Evolutionary conservation across 805 yeast species (phyloP).

Genomic region (Kluyveromyces siamensis): DNA sequence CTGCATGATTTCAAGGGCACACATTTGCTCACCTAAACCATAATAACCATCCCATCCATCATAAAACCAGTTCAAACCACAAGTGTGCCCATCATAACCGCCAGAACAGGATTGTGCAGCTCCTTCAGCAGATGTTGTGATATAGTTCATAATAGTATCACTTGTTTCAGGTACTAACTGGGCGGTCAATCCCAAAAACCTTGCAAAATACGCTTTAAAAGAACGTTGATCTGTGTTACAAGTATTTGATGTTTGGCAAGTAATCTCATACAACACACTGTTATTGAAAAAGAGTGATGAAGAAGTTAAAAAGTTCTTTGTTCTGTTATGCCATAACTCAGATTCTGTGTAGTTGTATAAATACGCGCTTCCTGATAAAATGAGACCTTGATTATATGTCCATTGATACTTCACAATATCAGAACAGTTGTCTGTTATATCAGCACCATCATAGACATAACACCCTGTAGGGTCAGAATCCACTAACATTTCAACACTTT

Average conservation of each 20-base stretch:
- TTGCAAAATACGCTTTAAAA: slow-evolving; percentile 60
- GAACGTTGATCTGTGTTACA: slow-evolving; percentile 75
- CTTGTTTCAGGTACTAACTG: slow-evolving; percentile 42
- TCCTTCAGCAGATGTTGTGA: slow-evolving; percentile 47
- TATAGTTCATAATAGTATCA: slow-evolving; percentile 33
- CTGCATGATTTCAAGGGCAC: slow-evolving; percentile 57
- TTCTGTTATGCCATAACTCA: slow-evolving; percentile 40
- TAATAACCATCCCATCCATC: slow-evolving; percentile 53
- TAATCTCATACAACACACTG: slow-evolving; percentile 49
- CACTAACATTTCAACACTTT: slow-evolving; percentile 36
- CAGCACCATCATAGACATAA: slow-evolving; percentile 68
- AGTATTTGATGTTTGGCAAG: slow-evolving; percentile 42
- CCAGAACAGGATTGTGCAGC: slow-evolving; percentile 69
- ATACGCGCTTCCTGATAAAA: slow-evolving; percentile 62
- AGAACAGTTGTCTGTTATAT: slow-evolving; percentile 50
- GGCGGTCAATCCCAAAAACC: slow-evolving; percentile 53
- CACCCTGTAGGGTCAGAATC: slow-evolving; percentile 41
- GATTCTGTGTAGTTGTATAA: slow-evolving; percentile 50
- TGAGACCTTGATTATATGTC: slow-evolving; percentile 64
- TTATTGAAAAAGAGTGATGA: slow-evolving; percentile 37
- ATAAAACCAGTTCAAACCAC: slow-evolving; percentile 61
- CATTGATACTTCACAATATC: slow-evolving; percentile 45
- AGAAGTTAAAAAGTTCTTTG: slow-evolving; percentile 38
- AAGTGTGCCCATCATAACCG: slow-evolving; percentile 66
- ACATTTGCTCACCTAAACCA: slow-evolving; percentile 76